A percentile compares a stretch with the other conserved stretches of the same genome.
Evolutionary conservation across 768 basidiomycete species (phyloP).

Genomic region (Mycena floridula): DNA sequence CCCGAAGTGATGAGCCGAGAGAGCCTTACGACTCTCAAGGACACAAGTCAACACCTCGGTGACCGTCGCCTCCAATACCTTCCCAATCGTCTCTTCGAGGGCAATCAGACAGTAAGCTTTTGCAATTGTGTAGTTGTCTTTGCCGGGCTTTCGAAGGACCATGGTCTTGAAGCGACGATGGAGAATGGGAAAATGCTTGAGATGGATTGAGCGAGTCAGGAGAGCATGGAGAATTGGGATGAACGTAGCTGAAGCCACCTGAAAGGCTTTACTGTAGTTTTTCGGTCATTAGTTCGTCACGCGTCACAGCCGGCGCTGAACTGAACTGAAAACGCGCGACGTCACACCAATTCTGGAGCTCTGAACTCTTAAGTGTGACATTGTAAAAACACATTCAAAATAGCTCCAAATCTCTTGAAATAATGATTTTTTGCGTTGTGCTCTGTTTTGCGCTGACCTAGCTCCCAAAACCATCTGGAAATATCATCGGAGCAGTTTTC

Average conservation of each 20-base stretch:
- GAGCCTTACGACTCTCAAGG: conserved; percentile 22
- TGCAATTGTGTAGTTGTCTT: conserved; percentile 22
- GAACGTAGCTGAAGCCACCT: conserved; percentile 6
- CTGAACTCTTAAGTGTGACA: too few relatives aligned
- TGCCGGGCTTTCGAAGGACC: conserved; percentile 28
- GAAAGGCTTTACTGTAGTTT: too few relatives aligned
- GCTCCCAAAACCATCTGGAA: too few relatives aligned
- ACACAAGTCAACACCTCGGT: conserved; percentile 16
- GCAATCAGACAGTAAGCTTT: conserved; percentile 32
- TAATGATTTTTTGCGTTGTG: too few relatives aligned
- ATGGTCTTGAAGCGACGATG: conserved; percentile 22
- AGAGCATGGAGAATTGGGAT: conserved; percentile 7
- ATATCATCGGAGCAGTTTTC: too few relatives aligned
- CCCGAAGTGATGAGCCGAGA: conserved; percentile 32
- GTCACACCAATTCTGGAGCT: too few relatives aligned
- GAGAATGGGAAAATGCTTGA: conserved; percentile 4
- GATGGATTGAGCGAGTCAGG: background rate
- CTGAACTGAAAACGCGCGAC: too few relatives aligned
- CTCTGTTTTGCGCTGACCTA: too few relatives aligned
- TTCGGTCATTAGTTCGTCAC: too few relatives aligned
- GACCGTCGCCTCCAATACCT: conserved; percentile 18
- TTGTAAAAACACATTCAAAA: too few relatives aligned
- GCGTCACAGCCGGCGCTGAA: too few relatives aligned
- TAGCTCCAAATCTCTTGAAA: too few relatives aligned
- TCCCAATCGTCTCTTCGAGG: conserved; percentile 24